Conservation (phyloP, 768 basidiomycete genomes). For the Kwoniella botswanensis region DNA sequence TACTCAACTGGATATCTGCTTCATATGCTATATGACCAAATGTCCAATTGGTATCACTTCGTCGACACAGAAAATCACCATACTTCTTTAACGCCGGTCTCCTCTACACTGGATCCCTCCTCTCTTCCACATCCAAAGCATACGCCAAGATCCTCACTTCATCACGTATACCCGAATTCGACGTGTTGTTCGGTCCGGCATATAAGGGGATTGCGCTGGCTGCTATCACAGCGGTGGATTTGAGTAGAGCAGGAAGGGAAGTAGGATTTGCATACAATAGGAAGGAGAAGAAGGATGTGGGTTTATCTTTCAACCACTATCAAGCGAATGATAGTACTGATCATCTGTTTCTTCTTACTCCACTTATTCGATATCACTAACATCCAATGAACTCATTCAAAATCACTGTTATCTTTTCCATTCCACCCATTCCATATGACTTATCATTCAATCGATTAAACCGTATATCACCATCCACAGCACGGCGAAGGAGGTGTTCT, state of each 20-base stretch:
- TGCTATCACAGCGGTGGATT: constrained; percentile 75
- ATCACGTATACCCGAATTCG: constrained; percentile 66
- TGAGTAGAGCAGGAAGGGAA: constrained; percentile 68
- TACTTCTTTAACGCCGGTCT: constrained; percentile 98
- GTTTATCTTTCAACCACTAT: constrained; percentile 18
- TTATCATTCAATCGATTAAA: background rate
- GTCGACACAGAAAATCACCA: constrained; percentile 71
- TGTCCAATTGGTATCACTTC: background rate
- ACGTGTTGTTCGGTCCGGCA: constrained; percentile 92
- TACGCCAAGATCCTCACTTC: constrained; percentile 79
- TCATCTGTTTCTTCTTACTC: background rate
- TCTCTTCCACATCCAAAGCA: constrained; percentile 75
- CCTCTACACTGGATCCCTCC: constrained; percentile 79
- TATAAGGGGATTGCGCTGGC: constrained; percentile 98
- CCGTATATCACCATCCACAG: constrained; percentile 20
- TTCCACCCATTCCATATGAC: background rate
- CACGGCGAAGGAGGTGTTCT: constrained; percentile 94
- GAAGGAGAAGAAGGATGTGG: constrained; percentile 84
- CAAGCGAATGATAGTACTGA: background rate
- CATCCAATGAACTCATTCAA: background rate
- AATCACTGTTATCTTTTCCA: too few species aligned
- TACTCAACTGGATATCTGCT: background rate
- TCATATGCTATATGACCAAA: background rate
- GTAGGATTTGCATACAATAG: constrained; percentile 90
- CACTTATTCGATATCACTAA: background rate